Conservation (phyloP, 441 rosid species). For the Corymbia citriodora region DNA sequence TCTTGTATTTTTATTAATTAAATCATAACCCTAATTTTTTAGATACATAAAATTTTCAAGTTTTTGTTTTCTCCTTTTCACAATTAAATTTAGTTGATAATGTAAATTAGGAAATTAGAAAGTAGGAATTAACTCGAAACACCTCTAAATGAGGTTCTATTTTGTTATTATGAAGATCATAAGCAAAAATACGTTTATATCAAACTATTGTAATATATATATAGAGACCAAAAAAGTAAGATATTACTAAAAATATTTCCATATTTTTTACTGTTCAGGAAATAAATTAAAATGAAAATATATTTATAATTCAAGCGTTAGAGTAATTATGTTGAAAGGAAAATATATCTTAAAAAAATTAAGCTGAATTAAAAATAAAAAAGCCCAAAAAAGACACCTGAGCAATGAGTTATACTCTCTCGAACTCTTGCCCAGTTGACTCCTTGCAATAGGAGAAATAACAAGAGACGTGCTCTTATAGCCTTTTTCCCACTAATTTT, state of each 20-base stretch:
- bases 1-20: not conserved
- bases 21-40: not conserved
- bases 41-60: no score
- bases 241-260: not conserved
- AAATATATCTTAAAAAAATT: not conserved
- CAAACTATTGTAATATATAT: not conserved
- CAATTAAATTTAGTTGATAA: not conserved
- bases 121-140: not conserved
- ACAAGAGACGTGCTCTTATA: not conserved
- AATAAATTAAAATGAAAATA: not conserved
- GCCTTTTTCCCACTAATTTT: not conserved
- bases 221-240: not conserved
- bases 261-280: not conserved
- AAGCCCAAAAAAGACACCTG: not conserved
- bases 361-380: not conserved
- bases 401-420: not conserved
- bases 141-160: not conserved
- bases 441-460: not conserved
- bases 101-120: not conserved
- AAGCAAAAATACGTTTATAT: not conserved
- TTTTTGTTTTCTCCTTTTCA: not conserved
- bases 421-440: not conserved
- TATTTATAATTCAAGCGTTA: not conserved
- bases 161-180: not conserved
- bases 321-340: not conserved